Evolutionary conservation across 345 rosid genomes (phyloP), one percentile per base, ranked within the genome.

Genomic region (Dovyalis caffra): DNA sequence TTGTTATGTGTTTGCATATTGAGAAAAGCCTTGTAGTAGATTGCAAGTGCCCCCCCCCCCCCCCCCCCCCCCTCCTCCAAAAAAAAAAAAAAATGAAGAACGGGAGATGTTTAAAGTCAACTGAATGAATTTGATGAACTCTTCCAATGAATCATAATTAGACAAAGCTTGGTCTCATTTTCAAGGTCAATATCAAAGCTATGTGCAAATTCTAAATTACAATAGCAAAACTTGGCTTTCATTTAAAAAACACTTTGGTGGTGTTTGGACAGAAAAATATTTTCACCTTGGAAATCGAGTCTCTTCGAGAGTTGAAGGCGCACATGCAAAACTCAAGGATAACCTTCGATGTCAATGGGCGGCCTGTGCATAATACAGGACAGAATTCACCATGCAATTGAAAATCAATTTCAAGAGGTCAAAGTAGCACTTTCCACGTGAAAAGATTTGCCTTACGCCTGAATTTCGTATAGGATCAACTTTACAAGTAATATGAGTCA

Each of bases 291-390:
- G 53, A 60, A 43, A 45, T 47, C 26, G 32, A 15, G 40, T 45
- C 29, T 2, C 25, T 16, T 64, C n/a, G 47, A 64, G 37, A 21
- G 76, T 20, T 20, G 61, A 73, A 47, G 76, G 69, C 28, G 76
- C 69, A 38, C 68, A 40, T 73, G 26, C 76, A 12, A 73, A 1
- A 5, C 16, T 62, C 0, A 73, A 43, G 21, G 26, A 12, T 16
- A 63, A 73, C 37, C 21, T 63, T 9, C 37, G 64, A 73, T 40
- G n/a, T 72, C 68, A 61, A 73, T n/a, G 2, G 29, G 69, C 45
- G 32, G 45, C 47, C 23, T 73, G 45, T 35, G 31, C 4, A n/a
- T 29, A 14, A 31, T 43, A 2, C 34, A 37, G 20, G 47, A 66
- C 6, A 66, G 23, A 66, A 66, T 66, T 15, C 35, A 11, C 16